phyloP scores from a whole-genome alignment of 352 stramenopile species.

The Nothophytophthora sp. region DNA sequence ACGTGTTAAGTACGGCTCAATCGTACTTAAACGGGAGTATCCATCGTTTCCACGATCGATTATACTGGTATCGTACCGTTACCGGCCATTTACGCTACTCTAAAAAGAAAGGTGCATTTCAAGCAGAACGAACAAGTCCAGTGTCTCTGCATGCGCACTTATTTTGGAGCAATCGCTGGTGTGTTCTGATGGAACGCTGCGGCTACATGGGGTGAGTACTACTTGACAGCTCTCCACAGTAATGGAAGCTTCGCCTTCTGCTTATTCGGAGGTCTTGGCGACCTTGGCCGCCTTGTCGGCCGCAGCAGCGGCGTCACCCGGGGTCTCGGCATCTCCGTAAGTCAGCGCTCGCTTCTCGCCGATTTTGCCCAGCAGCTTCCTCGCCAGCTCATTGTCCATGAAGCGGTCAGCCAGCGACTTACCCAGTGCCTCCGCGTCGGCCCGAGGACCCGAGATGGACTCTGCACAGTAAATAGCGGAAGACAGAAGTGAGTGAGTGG shows the following conservation, averaged over 20 bases:
- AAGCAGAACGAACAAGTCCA: too few species aligned
- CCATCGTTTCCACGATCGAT: not conserved
- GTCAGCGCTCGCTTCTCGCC: slow-evolving; percentile 76
- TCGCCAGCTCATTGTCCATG: slow-evolving; percentile 49
- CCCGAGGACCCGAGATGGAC: slow-evolving; percentile 55
- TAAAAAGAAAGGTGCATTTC: too few species aligned
- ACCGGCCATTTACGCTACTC: too few species aligned
- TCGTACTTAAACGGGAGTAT: not conserved
- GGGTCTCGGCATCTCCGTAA: slow-evolving; percentile 70
- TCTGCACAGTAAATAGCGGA: slow-evolving; percentile 11
- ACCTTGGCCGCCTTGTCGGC: slow-evolving; percentile 31
- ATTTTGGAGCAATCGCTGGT: too few species aligned
- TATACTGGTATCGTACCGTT: too few species aligned
- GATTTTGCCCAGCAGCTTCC: slow-evolving; percentile 56
- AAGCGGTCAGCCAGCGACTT: slow-evolving; percentile 68
- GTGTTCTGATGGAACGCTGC: too few species aligned
- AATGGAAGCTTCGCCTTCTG: not conserved
- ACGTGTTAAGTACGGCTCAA: slow-evolving; percentile 21
- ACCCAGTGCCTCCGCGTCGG: slow-evolving; percentile 61
- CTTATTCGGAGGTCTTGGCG: slow-evolving; percentile 21
- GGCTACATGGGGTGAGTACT: too few species aligned
- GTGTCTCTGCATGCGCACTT: too few species aligned
- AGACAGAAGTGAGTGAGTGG: not conserved
- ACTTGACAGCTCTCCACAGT: not conserved
- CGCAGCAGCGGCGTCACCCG: slow-evolving; percentile 68